Evolutionary conservation across 176 grass and related monocot species (phyloP).

Genomic region (Eremochloa ophiuroides): DNA sequence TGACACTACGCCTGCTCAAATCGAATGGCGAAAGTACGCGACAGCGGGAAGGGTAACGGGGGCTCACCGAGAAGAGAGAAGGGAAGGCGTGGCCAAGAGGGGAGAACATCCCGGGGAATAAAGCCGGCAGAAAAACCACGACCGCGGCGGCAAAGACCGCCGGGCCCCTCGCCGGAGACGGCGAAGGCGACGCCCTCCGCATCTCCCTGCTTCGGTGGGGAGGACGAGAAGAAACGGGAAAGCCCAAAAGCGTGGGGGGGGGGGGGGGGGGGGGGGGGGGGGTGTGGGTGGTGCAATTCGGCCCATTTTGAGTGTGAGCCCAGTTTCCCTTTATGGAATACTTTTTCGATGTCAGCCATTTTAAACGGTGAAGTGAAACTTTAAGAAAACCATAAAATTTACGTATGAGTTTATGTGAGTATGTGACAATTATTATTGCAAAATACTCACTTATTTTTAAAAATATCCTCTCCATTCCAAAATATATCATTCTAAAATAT

Average conservation of each 20-base stretch:
- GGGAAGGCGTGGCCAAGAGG: constrained; percentile 56
- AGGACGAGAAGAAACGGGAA: not conserved
- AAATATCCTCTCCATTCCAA: too few relatives aligned
- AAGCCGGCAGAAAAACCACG: constrained; percentile 52
- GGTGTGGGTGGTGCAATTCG: too few relatives aligned
- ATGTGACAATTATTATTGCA: too few relatives aligned
- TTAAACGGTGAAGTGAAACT: too few relatives aligned
- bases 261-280: too few relatives aligned
- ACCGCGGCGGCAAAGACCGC: constrained; percentile 16
- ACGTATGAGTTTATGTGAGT: too few relatives aligned
- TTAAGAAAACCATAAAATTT: too few relatives aligned
- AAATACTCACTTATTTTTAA: too few relatives aligned
- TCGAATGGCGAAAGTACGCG: not conserved
- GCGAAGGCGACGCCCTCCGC: constrained; percentile 40
- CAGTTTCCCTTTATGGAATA: not conserved
- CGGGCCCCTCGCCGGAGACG: constrained; percentile 34
- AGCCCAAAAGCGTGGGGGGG: not conserved
- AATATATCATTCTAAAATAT: too few relatives aligned
- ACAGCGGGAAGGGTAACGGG: not conserved
- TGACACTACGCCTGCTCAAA: not conserved
- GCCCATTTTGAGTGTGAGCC: not conserved
- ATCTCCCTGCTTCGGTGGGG: constrained; percentile 14
- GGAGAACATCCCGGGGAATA: constrained; percentile 52
- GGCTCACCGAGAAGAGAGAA: constrained; percentile 76
- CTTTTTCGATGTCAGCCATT: not conserved